Evolutionary conservation across 345 rosid species (phyloP), one percentile per base, ranked within the genome.

Genomic region (Rhodamnia argentea): DNA sequence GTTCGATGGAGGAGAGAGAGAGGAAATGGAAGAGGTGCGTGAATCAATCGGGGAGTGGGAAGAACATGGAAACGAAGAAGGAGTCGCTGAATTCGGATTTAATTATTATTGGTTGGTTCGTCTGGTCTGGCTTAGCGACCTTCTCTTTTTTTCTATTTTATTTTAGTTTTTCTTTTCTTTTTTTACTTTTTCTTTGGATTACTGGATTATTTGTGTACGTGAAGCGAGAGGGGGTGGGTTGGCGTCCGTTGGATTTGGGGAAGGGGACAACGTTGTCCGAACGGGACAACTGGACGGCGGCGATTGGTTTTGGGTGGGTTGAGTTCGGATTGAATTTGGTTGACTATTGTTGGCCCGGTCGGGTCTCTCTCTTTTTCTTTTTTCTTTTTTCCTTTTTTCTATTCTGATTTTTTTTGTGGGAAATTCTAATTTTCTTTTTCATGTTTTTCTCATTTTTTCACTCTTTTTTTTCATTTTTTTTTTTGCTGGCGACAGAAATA

Each of bases 1-100:
- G 51, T 47, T 47, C 51, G 51, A 8, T 47, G 51, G 11, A 7
- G 44, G 14, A 7, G 82, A 53, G 62, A 47, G n/a, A n/a, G 55
- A 50, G 86, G 58, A 84, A 23, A 78, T 78, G 83, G 83, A n/a
- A 9, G 51, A 78, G 82, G 22, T 52, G 84, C 42, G 42, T 20
- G 10, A 52, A 42, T 26, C 84, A 47, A 26, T 52, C 58, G 62
- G 13, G 20, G 84, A 24, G 37, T 2, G 47, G 5, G 1, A 70
- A 1, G 47, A 9, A 70, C 78, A 70, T 70, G 78, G 44, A 18
- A 10, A 70, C 10, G 78, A 11, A 11, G 47, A 5, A 18, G 78
- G 13, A 18, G 78, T 70, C 47, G 78, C 78, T 18, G 78, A 18
- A 4, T 37, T 70, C 47, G 7, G 78, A 70, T 70, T 70, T 70